Base-by-base conservation (phyloP, 2,329 filamentous ascomycete species). In the Botrytis aclada region DNA sequence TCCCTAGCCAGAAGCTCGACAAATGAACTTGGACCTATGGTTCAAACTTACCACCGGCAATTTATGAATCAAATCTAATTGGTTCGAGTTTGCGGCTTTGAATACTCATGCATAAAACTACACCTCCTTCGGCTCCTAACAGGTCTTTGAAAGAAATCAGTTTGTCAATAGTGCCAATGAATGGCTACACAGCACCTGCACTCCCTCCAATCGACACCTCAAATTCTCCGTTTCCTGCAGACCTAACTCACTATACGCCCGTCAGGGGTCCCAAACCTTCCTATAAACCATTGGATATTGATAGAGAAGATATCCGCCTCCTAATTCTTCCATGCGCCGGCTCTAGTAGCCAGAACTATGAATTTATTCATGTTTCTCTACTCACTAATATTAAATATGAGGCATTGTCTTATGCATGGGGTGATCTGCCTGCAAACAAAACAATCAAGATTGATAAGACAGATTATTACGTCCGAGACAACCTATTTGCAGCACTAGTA, bases 401-500 rank as follows among this genome's bases (percentile, higher is more conserved):
- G 34, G 73, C 73, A n/a, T 47, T 74, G 18, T 74, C 70, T 29
- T 74, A 72, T 66, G 70, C 70, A 54, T 74, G 70, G 73, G 70
- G 73, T 20, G 47, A 70, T 66, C 22, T 61, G 20, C 45, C 60
- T 41, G 66, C 47, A 29, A 73, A 45, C 16, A 58, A 65, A 39
- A 47, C 60, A 8, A 71, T 71, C 14, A 60, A 32, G 9, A 66
- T 73, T 25, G 72, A 61, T n/a, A 34, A 71, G 29, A 64, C 39
- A 4, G 56, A 54, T 29, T 71, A 45, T 29, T 60, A 64, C 32
- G 25, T 73, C 18, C 66, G 60, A 32, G 69, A 64, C 10, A 73
- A 73, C 41, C 14, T 73, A 34, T 71, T 66, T 51, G 43, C 66
- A 14, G 72, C 60, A 25, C 39, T 71, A 22, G 25, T 71, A 41